These are phyloP conservation scores for Paraphaeosphaeria sporulosa DNA, from an alignment of 2,329 filamentous ascomycete genomes.

Conservation along the genomic window DNA sequence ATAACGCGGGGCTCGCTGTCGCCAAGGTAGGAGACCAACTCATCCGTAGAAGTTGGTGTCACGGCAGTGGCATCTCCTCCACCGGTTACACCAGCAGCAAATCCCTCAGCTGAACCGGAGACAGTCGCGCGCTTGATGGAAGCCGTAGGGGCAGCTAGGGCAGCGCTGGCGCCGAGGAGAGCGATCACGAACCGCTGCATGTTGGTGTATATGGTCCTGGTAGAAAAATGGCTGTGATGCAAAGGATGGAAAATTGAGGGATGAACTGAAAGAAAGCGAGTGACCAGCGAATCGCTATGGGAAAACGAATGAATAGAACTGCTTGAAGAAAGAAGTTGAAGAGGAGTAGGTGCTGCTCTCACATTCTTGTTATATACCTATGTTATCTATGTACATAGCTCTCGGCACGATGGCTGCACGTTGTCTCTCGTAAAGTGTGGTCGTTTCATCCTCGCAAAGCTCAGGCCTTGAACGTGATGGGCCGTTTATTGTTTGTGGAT, in stretches of 20 bases:
- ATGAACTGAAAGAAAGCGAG: conserved; percentile 5
- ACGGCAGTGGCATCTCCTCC: conserved; percentile 25
- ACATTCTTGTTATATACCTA: background rate
- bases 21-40: conserved; percentile 37
- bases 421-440: conserved; percentile 2
- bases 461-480: background rate
- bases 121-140: conserved; percentile 12
- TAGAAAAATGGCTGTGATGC: background rate
- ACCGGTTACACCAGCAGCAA: conserved; percentile 25
- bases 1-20: conserved; percentile 47
- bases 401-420: background rate
- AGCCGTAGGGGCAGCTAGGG: conserved; percentile 5
- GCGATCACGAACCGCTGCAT: conserved; percentile 10
- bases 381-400: background rate
- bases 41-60: conserved; percentile 21
- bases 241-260: background rate
- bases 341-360: background rate
- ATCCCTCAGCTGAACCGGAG: conserved; percentile 24
- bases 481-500: conserved; percentile 6
- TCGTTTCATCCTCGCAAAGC: conserved; percentile 3
- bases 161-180: conserved; percentile 7
- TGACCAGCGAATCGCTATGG: conserved; percentile 8
- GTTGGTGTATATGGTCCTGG: background rate
- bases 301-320: conserved; percentile 5
- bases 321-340: background rate